Base-by-base conservation (phyloP, 1,139 yeast species). In the Ogataea hybrid region DNA sequence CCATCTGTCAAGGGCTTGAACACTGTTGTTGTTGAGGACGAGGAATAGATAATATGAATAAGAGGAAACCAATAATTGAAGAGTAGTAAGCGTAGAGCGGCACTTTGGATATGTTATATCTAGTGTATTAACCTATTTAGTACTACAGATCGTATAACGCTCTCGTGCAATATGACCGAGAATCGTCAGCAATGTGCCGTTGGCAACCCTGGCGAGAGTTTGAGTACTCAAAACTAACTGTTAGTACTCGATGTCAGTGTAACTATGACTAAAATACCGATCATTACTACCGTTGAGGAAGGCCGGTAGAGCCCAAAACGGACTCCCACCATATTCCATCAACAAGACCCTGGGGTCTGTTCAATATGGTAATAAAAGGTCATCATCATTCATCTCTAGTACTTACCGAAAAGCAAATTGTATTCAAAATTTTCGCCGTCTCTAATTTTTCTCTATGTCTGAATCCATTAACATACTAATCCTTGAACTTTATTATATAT, bases 1-100 rank as follows among this genome's bases (percentile, higher is more conserved):
- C 85, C 97, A 67, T 70, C 95, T 60, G 81, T 88, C 75, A 92
- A 92, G 84, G 97, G 97, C 77, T 86, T 92, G 74, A 84, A 89
- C 77, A 92, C 99, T 73, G 85, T 81, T 73, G 97, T 89, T 70
- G 92, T 92, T 71, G 96, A 88, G 72, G 94, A 82, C 67, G 88
- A 82, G 62, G 88, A 81, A 69, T 85, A 61, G 42, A 33, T 38
- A 38, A 32, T 39, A 39, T 39, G 38, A 33, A 33, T 39, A 39
- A 39, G 34, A 33, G 29, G 29, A 38, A 25, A 30, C 18, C 32
- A 30, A 21, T 23, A 36, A 30, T 30, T 36, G 35, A 36, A 25
- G 18, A 28, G 9, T 29, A 28, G 17, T 35, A 22, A 18, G 23
- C 15, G 32, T 30, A 30, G 31, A 18, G 25, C 14, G 1, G 11